Evolutionary conservation across 495 filamentous ascomycete species (phyloP).

Genomic region (Tuber calosporum): DNA sequence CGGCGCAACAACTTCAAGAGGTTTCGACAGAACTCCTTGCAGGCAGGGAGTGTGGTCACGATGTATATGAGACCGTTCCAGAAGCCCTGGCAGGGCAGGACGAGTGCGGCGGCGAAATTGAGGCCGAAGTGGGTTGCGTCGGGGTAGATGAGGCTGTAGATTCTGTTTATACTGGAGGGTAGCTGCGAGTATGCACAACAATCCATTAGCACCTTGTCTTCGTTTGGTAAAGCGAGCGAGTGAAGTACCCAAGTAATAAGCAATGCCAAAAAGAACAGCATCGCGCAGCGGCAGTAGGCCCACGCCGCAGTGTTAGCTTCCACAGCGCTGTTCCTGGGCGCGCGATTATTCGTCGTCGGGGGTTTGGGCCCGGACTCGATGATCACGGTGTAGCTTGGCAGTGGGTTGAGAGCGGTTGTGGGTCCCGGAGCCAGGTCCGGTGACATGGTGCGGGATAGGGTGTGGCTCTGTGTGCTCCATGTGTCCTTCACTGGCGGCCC

Average conservation of each 20-base stretch:
- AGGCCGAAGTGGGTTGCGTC: constrained; percentile 53
- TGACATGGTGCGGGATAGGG: constrained; percentile 5
- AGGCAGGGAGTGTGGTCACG: constrained; percentile 49
- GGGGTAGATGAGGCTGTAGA: constrained; percentile 58
- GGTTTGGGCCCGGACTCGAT: constrained; percentile 30
- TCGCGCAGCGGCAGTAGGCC: constrained; percentile 74
- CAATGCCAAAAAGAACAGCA: constrained; percentile 78
- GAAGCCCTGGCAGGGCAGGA: constrained; percentile 77
- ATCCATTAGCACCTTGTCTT: constrained; percentile 15
- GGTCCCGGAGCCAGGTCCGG: constrained; percentile 9
- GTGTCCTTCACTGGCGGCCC: constrained; percentile 24
- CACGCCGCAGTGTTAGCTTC: constrained; percentile 59
- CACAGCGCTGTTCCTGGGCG: constrained; percentile 27
- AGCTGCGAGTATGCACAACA: constrained; percentile 44
- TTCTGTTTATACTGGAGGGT: constrained; percentile 70
- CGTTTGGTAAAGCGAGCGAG: neutral
- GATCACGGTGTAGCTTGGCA: constrained; percentile 35
- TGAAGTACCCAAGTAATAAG: constrained; percentile 66
- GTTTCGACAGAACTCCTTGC: constrained; percentile 27
- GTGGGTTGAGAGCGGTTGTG: constrained; percentile 40
- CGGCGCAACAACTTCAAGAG: constrained; percentile 16
- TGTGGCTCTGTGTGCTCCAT: constrained; percentile 13
- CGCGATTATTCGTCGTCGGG: neutral
- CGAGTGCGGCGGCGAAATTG: constrained; percentile 63
- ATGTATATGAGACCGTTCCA: constrained; percentile 80